Evolutionary conservation across 73 alveolate genomes (phyloP).

Genomic region (Effrenium voratum): DNA sequence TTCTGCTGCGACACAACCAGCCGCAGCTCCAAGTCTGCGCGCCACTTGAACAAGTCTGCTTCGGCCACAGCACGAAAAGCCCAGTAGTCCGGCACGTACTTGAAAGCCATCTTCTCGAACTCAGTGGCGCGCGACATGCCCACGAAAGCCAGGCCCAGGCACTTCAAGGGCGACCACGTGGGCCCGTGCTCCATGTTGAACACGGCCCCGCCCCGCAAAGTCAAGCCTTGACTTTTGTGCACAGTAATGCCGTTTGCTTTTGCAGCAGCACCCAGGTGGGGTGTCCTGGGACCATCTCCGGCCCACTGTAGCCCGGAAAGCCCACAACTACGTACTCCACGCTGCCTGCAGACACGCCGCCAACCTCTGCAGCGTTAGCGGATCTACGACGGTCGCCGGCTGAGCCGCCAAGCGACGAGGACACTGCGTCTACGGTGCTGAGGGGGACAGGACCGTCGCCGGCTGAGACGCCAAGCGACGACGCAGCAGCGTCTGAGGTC

Average conservation of each 20-base stretch:
- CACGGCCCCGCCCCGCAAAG: not conserved
- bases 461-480: too few relatives aligned
- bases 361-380: not conserved
- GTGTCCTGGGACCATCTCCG: not conserved
- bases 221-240: not conserved
- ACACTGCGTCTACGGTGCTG: too few relatives aligned
- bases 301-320: not conserved
- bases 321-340: not conserved
- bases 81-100: not conserved
- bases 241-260: not conserved
- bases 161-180: not conserved
- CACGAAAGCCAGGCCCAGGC: not conserved
- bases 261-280: not conserved
- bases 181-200: constrained; percentile 15
- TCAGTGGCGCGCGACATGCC: not conserved
- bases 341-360: not conserved
- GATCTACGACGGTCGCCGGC: not conserved
- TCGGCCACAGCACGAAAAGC: not conserved
- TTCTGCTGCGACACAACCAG: not conserved
- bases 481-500: too few relatives aligned
- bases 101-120: not conserved
- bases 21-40: not conserved
- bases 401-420: too few relatives aligned
- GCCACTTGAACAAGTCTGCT: not conserved
- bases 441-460: too few relatives aligned